These are phyloP conservation scores for Candida taoyuanica DNA, from an alignment of 805 yeast species.

Conservation along the genomic window DNA sequence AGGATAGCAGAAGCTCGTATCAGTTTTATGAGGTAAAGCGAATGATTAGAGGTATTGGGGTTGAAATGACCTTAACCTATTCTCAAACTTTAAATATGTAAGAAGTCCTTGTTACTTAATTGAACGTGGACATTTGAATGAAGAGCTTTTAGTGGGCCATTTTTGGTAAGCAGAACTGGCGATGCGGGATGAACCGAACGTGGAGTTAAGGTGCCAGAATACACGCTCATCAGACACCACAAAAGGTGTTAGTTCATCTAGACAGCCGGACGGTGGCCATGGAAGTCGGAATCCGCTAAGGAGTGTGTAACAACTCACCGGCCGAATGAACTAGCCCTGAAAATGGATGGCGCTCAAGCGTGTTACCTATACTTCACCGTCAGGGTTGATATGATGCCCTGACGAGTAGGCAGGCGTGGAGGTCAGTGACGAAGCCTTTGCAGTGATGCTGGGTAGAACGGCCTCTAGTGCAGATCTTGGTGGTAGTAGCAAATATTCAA, in stretches of 20 bases:
- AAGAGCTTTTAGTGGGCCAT: neutral
- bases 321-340: conserved; percentile 11
- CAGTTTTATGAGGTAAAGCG: neutral
- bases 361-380: conserved; percentile 4
- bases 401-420: neutral
- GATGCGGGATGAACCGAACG: neutral
- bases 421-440: neutral
- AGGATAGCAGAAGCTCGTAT: neutral
- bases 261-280: conserved; percentile 5
- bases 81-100: neutral
- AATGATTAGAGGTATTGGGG: neutral
- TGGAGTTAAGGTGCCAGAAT: neutral
- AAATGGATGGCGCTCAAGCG: conserved; percentile 7
- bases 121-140: neutral
- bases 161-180: neutral
- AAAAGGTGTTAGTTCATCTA: neutral
- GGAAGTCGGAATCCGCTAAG: conserved; percentile 8
- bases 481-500: neutral
- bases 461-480: neutral
- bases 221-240: neutral
- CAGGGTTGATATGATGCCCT: conserved; percentile 7
- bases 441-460: neutral
- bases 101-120: neutral
- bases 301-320: conserved; percentile 9
- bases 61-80: neutral